Conservation (phyloP, 2,329 filamentous ascomycete species). For the Penicillium sp. region DNA sequence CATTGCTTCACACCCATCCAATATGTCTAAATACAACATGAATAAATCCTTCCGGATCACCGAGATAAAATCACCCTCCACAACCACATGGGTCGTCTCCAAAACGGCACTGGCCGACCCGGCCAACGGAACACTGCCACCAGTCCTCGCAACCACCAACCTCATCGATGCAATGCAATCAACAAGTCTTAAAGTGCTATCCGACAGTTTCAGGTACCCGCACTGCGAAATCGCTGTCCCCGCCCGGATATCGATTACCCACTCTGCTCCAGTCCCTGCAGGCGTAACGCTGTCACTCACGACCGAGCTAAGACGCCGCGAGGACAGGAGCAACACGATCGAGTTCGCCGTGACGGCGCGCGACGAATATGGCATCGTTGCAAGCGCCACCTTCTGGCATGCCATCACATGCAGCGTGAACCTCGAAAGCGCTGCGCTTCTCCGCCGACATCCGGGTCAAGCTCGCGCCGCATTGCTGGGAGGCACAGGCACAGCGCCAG, state of each 20-base stretch:
- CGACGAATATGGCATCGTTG: not conserved
- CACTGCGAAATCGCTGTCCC: not conserved
- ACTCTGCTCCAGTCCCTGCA: not conserved
- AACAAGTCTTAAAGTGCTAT: not conserved
- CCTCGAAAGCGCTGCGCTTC: not conserved
- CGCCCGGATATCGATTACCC: not conserved
- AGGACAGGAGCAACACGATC: not conserved
- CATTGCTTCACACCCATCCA: no score
- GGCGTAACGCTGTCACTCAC: not conserved
- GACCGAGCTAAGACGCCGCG: not conserved
- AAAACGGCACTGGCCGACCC: not conserved
- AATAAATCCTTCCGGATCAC: not conserved
- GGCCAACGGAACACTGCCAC: not conserved
- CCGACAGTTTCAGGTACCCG: not conserved
- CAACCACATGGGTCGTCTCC: not conserved
- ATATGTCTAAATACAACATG: not conserved
- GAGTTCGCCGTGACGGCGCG: not conserved
- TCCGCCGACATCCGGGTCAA: not conserved
- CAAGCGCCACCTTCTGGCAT: not conserved
- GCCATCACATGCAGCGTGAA: not conserved
- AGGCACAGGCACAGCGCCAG: not conserved
- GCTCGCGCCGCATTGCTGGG: not conserved
- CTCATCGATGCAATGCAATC: not conserved
- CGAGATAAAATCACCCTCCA: not conserved
- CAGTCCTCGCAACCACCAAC: not conserved